A percentile compares a stretch with the other conserved stretches of the same genome.
phyloP scores from a whole-genome alignment of 176 grass and related monocot species.

The Miscanthus lutarioriparius region DNA sequence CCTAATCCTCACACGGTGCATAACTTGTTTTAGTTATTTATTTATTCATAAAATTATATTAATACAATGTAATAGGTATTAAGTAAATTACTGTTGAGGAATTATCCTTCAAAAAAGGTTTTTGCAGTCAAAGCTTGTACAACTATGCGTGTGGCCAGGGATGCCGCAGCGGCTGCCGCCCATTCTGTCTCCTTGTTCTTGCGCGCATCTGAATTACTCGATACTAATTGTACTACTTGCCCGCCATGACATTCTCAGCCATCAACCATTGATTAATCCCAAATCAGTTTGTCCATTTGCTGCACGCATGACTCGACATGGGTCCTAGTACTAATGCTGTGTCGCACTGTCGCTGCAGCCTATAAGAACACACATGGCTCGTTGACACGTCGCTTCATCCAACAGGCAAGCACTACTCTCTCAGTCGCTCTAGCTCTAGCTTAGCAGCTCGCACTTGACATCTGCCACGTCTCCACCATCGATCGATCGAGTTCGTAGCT shows the following conservation, averaged over 20 bases:
- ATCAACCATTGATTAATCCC: slow-evolving; percentile 6
- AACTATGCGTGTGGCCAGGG: slow-evolving; percentile 1
- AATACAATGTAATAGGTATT: too few relatives aligned
- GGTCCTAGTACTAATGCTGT: not conserved
- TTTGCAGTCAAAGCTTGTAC: too few relatives aligned
- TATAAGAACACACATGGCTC: not conserved
- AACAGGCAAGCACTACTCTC: not conserved
- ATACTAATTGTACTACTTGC: not conserved
- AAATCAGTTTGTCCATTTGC: not conserved
- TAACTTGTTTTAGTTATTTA: too few relatives aligned
- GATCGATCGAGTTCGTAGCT: not conserved
- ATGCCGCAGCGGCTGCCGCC: slow-evolving; percentile 19
- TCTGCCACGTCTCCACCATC: not conserved
- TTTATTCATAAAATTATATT: too few relatives aligned
- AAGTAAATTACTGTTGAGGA: too few relatives aligned
- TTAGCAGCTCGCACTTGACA: not conserved
- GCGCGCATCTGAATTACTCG: not conserved
- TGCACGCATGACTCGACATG: not conserved
- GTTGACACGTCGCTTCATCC: not conserved
- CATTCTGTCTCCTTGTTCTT: slow-evolving; percentile 12
- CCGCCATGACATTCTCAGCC: slow-evolving; percentile 15
- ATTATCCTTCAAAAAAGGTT: too few relatives aligned
- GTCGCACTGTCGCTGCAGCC: not conserved
- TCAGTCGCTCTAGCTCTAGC: not conserved
- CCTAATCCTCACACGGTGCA: too few relatives aligned